Evolutionary conservation across 179 eudicot genomes (phyloP), one percentile per base, ranked within the genome.

Genomic region (Amaranthus tricolor): DNA sequence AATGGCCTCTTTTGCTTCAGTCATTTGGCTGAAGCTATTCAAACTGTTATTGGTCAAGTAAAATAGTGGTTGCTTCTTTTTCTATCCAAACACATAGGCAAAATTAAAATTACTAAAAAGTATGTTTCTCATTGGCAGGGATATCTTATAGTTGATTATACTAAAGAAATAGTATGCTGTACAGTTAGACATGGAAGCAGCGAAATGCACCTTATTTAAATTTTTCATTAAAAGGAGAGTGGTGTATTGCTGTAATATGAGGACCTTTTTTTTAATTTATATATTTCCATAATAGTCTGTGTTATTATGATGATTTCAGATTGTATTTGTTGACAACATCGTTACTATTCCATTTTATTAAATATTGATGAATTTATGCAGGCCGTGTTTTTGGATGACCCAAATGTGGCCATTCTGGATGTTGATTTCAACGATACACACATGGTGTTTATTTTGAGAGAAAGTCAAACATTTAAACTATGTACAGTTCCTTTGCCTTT

Each of bases 401-500:
- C 78, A 63, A 85, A 87, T 40, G 72, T 90, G 68, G 81, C 87
- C 58, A 85, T 95, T 58, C 88, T 87, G 84, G 97, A 95, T 83
- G 93, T 93, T 70, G 99, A 95, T 86, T 88, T 93, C 78, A 73
- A 89, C 76, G 82, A 90, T 72, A 82, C 91, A n/a, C 90, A 93
- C 74, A 68, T 95, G 89, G 90, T 86, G 69, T 88, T 95, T 80
- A 80, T 85, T 67, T 51, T 85, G 60, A 84, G 93, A 86, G 90
- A 89, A 64, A 83, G 85, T 68, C 79, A 80, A 51, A 87, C 83
- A 73, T 84, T 82, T 83, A 85, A 78, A 82, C 86, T 95, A 48
- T 87, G 91, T 78, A 80, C 93, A 50, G 80, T 92, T 73, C 73
- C 87, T 71, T 82, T 95, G 19, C 99, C 97, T 65, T 78, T 92